Evolutionary conservation across 2,329 filamentous ascomycete species (phyloP).

Genomic region (Fusarium graminum): DNA sequence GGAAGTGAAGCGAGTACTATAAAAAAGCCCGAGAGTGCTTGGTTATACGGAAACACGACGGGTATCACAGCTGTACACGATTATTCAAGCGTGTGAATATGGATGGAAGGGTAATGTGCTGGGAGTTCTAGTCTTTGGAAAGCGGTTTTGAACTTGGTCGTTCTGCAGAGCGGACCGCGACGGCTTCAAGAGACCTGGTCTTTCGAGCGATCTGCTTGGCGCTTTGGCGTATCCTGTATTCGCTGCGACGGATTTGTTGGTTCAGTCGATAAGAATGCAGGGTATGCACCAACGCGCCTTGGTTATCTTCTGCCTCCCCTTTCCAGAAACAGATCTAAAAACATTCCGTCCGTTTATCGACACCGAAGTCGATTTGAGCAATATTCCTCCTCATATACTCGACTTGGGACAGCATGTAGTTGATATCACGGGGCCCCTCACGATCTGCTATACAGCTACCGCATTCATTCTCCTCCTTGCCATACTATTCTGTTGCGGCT

Average conservation of each 20-base stretch:
- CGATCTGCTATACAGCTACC: slow-evolving; percentile 1
- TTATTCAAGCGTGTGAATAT: not conserved
- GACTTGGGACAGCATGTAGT: slow-evolving; percentile 5
- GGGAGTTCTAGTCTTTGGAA: too few species aligned
- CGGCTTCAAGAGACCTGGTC: not conserved
- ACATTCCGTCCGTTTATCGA: not conserved
- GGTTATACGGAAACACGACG: slow-evolving; percentile 20
- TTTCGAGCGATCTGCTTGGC: slow-evolving; percentile 21
- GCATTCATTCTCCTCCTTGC: not conserved
- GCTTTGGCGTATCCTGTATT: slow-evolving; percentile 21
- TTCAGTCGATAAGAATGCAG: slow-evolving; percentile 2
- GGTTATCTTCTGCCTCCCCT: slow-evolving; percentile 12
- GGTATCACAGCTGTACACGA: not conserved
- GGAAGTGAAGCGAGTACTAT: not conserved
- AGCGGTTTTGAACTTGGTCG: not conserved
- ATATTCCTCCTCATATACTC: not conserved
- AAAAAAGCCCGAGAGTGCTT: not conserved
- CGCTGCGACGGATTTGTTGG: slow-evolving; percentile 13
- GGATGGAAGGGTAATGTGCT: not conserved
- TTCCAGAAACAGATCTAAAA: not conserved
- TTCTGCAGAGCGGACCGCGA: not conserved
- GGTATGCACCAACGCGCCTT: slow-evolving; percentile 3
- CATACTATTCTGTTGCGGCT: not conserved
- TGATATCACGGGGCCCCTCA: slow-evolving; percentile 9
- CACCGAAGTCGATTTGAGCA: slow-evolving; percentile 1